Percentiles rank a stretch among this genome's conserved stretches.
phyloP scores from a whole-genome alignment of 805 yeast genomes.

The Sugiyamaella valdiviana region DNA sequence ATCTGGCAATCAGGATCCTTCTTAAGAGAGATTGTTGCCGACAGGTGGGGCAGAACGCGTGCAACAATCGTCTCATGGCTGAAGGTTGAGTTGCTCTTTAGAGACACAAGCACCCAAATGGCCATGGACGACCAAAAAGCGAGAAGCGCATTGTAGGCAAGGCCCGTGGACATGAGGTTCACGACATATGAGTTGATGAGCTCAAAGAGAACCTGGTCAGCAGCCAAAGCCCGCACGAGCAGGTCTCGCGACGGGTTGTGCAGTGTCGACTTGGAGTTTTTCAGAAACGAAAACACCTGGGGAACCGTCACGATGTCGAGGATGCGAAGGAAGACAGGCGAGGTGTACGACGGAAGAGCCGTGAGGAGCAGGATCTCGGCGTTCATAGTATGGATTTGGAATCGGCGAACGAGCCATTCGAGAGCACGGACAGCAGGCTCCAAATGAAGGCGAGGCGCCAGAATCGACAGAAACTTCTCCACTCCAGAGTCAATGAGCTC shows the following conservation, averaged over 20 bases:
- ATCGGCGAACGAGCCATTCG: slow-evolving; percentile 91
- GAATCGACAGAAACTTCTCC: slow-evolving; percentile 62
- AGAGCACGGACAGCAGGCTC: slow-evolving; percentile 73
- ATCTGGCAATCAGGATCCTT: slow-evolving; percentile 55
- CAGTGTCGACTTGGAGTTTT: slow-evolving; percentile 57
- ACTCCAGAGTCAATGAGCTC: slow-evolving; percentile 70
- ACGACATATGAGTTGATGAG: slow-evolving; percentile 55
- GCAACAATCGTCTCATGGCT: slow-evolving; percentile 34
- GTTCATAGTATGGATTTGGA: slow-evolving; percentile 76
- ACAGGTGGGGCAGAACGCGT: slow-evolving; percentile 29
- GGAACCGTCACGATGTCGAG: slow-evolving; percentile 75
- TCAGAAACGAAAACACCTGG: slow-evolving; percentile 67
- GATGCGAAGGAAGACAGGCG: slow-evolving; percentile 68
- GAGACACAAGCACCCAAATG: slow-evolving; percentile 61
- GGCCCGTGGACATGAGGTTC: slow-evolving; percentile 45
- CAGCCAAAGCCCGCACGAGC: slow-evolving; percentile 59
- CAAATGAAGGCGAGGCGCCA: slow-evolving; percentile 70
- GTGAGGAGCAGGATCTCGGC: slow-evolving; percentile 66
- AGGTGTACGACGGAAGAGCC: slow-evolving; percentile 72
- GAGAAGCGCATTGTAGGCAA: slow-evolving; percentile 61
- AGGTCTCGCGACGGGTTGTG: slow-evolving; percentile 62
- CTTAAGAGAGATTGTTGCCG: slow-evolving; percentile 26
- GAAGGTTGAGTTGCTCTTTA: slow-evolving; percentile 37
- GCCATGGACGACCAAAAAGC: slow-evolving; percentile 73
- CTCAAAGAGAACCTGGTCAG: slow-evolving; percentile 61